Conservation (phyloP, 75 land plant species). For the Larix kaempferi region DNA sequence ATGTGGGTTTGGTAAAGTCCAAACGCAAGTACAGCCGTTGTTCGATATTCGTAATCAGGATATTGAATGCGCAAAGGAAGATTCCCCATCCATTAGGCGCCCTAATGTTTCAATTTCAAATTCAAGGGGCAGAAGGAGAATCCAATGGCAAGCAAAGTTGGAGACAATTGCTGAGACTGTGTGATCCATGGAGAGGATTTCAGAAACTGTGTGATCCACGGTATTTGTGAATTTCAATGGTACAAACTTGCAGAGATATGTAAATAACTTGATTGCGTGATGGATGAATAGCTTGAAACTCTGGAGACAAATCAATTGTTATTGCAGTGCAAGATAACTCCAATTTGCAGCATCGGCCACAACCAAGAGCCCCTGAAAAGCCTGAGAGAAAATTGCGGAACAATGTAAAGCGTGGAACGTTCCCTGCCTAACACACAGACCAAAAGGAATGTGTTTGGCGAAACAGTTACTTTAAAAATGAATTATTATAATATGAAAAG, state of each 20-base stretch:
- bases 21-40: slow-evolving; percentile 1
- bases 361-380: no score
- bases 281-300: no score
- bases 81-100: neutral
- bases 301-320: no score
- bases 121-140: neutral
- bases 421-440: no score
- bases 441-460: no score
- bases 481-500: no score
- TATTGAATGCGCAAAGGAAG: neutral
- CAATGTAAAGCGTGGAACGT: no score
- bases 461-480: no score
- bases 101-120: neutral
- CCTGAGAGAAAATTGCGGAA: no score
- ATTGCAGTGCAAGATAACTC: neutral
- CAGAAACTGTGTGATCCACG: neutral
- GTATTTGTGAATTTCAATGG: neutral
- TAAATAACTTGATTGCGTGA: no score
- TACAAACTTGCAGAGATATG: no score
- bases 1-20: neutral
- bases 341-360: no score
- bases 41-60: neutral
- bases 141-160: neutral
- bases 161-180: neutral
- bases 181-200: neutral